Conservation (phyloP, 371 early-diverging fungal species). For the Nematocida displodere region DNA sequence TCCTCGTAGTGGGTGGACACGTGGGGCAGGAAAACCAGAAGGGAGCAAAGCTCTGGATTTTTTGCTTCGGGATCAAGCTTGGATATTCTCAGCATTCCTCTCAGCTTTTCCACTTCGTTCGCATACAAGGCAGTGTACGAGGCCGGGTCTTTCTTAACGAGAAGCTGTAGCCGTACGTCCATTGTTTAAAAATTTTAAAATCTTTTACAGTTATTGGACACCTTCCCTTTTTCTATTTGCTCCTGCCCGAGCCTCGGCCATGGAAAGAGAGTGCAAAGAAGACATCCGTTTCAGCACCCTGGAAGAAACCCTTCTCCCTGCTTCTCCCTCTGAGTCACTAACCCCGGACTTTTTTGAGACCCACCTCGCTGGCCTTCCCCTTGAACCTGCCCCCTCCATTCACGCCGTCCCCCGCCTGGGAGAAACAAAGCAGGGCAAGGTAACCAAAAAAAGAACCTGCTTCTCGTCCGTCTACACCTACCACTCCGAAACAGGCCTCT, state of each 20-base stretch:
- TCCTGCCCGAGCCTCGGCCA: neutral
- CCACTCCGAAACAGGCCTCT: neutral
- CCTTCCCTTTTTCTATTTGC: too few relatives aligned
- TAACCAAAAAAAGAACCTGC: slow-evolving; percentile 11
- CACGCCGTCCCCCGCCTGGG: neutral
- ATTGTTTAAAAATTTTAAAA: slow-evolving; percentile 18
- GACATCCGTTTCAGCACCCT: too few relatives aligned
- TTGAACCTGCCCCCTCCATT: too few relatives aligned
- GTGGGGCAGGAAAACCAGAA: slow-evolving; percentile 41
- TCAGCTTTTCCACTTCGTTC: slow-evolving; percentile 43
- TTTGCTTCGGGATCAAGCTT: slow-evolving; percentile 45
- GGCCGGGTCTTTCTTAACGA: slow-evolving; percentile 31
- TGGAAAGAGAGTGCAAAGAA: neutral
- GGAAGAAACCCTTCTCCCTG: too few relatives aligned
- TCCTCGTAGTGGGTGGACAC: slow-evolving; percentile 43
- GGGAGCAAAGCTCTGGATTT: slow-evolving; percentile 36
- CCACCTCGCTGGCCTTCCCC: too few relatives aligned
- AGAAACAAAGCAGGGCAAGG: neutral
- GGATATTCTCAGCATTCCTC: slow-evolving; percentile 51
- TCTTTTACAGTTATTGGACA: neutral
- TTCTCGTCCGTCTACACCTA: neutral
- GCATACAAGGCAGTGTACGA: slow-evolving; percentile 6
- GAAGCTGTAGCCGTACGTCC: slow-evolving; percentile 48
- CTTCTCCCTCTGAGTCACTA: too few relatives aligned
- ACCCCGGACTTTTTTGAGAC: too few relatives aligned